Base-by-base conservation (phyloP, 225 moss, liverwort and hornwort genomes). In the Bryum argenteum region DNA sequence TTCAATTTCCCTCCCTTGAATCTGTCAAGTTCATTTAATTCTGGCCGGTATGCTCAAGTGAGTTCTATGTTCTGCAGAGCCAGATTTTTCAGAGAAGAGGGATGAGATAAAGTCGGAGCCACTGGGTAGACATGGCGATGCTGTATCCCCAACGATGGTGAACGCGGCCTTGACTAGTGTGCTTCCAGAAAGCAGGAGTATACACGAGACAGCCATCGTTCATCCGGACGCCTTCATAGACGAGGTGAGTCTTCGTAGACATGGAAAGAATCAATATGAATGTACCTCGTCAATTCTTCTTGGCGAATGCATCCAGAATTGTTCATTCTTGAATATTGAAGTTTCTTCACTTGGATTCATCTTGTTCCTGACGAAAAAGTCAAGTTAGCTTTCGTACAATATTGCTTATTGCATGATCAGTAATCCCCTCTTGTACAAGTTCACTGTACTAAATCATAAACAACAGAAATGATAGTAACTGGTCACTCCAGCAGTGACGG, bases 141-240 rank as follows among this genome's bases (percentile, higher is more conserved):
- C 53, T 9, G 54, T 75, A 39, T 73, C 83, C 11, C 19, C 72
- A 61, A 78, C 72, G 47, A 78, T 55, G 66, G 67, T 75, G 80
- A 78, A 75, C 37, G 68, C 65, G 22, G 60, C 80, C 28, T 75
- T 82, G 71, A 78, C 80, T n/a, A 75, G 77, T 69, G 72, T 75
- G n/a, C 77, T 80, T 44, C 86, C 86, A 39, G 86, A 80, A 39
- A 78, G 72, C 58, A 83, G 77, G 63, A 71, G 81, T 47, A 82
- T 93, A 23, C 96, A 97, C 74, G 82, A 86, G 44, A 84, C 90
- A 64, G 93, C 93, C 44, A 24, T 91, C 53, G 93, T 97, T 50
- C 91, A 97, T 83, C 90, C 93, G 28, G 84, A 91, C 57, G 90
- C 93, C 75, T 77, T 85, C 65, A 67, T 97, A 78, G 96, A 90